Conservation (phyloP, 1,284 basidiomycete species). For the Cutaneotrichosporon spelunceum region DNA sequence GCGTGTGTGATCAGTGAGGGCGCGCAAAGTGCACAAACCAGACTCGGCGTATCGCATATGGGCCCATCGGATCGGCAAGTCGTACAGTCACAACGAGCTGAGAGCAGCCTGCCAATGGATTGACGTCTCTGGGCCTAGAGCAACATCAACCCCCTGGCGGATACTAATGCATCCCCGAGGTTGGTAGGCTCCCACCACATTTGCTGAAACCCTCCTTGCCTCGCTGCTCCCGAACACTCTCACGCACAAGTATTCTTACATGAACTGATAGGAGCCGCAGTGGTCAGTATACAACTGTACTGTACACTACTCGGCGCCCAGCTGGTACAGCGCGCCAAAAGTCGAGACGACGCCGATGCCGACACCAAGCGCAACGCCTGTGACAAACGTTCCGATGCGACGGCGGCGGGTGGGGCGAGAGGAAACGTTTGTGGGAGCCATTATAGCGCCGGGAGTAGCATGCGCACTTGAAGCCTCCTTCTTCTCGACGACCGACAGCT, state of each 20-base stretch:
- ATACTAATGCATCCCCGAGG: too few relatives aligned
- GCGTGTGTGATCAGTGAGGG: background rate
- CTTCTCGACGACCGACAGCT: background rate
- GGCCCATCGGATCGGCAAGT: background rate
- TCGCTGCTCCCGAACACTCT: background rate
- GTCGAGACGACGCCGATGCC: background rate
- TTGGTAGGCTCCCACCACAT: background rate
- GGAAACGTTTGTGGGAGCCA: background rate
- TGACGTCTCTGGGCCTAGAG: background rate
- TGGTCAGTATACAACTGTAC: background rate
- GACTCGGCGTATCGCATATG: too few relatives aligned
- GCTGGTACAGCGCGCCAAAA: slow-evolving; percentile 9
- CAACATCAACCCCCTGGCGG: background rate
- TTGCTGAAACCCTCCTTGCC: background rate
- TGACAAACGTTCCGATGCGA: background rate
- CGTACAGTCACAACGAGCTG: background rate
- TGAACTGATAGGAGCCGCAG: background rate
- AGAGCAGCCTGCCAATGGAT: background rate
- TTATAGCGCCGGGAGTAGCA: background rate
- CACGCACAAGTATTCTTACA: background rate
- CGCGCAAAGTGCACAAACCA: too few relatives aligned
- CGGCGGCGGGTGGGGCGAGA: background rate
- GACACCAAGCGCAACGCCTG: background rate
- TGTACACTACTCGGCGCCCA: slow-evolving; percentile 5
- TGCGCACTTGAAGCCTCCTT: background rate